These are phyloP conservation scores for Lodderomyces metapsilosis DNA, from an alignment of 1,139 yeast species.

Conservation along the genomic window DNA sequence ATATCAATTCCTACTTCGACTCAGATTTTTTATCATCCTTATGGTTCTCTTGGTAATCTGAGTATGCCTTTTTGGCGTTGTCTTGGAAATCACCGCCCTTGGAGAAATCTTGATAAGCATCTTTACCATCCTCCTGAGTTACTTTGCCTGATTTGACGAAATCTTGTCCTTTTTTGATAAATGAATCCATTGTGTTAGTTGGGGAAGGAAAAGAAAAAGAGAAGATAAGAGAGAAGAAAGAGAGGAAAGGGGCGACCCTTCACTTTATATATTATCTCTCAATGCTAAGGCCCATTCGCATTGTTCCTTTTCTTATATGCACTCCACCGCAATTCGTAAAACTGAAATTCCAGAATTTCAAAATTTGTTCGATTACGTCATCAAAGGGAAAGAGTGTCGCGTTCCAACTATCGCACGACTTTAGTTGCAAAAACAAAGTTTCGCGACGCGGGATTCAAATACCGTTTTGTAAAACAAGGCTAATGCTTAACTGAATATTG, in stretches of 20 bases:
- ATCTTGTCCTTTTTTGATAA: conserved; percentile 17
- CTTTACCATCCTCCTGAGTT: conserved; percentile 31
- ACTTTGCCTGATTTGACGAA: conserved; percentile 14
- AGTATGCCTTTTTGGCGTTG: conserved; percentile 36
- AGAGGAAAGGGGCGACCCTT: neutral
- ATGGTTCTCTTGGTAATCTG: conserved; percentile 21
- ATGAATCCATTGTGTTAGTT: conserved; percentile 11
- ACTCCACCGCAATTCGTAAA: too few relatives aligned
- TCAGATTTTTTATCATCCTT: conserved; percentile 15
- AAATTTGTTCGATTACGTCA: too few relatives aligned
- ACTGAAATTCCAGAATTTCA: too few relatives aligned
- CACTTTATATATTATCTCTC: neutral
- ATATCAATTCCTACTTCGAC: neutral
- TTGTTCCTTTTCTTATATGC: too few relatives aligned
- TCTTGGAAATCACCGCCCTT: conserved; percentile 28
- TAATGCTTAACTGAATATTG: too few relatives aligned
- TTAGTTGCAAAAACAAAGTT: too few relatives aligned
- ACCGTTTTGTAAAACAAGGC: too few relatives aligned
- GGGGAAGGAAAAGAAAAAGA: neutral
- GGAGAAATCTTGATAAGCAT: conserved; percentile 31
- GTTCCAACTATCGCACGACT: too few relatives aligned
- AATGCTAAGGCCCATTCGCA: too few relatives aligned
- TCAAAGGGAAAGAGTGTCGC: too few relatives aligned
- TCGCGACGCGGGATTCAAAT: too few relatives aligned
- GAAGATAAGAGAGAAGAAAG: neutral